Evolutionary conservation across 176 grass and related monocot species (phyloP).

Genomic region (Dactylis glomerata): DNA sequence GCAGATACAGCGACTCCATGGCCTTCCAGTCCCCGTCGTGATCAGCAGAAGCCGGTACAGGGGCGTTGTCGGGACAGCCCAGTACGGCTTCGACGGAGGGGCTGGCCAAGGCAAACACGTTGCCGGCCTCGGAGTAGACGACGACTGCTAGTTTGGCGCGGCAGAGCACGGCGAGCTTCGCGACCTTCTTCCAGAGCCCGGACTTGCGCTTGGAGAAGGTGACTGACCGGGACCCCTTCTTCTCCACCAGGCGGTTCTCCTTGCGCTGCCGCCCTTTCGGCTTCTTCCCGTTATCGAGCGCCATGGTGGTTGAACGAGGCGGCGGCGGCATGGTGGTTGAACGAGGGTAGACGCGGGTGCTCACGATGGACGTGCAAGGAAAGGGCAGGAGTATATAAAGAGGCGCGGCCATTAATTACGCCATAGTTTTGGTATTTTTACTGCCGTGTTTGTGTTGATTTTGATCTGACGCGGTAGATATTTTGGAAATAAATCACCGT

Average conservation of each 20-base stretch:
- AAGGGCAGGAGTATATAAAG: background rate
- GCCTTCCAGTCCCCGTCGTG: background rate
- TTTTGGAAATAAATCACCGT: too few relatives aligned
- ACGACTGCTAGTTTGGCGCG: constrained; percentile 44
- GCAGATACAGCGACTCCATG: background rate
- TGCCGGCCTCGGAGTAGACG: constrained; percentile 40
- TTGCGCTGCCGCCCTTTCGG: constrained; percentile 23
- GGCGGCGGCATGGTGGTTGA: background rate
- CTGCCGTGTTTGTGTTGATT: too few relatives aligned
- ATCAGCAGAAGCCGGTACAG: too few relatives aligned
- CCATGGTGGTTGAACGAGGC: background rate
- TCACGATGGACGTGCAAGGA: background rate
- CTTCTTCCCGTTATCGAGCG: background rate
- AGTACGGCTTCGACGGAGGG: constrained; percentile 1
- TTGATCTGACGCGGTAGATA: too few relatives aligned
- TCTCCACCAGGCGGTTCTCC: constrained; percentile 15
- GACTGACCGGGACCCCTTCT: constrained; percentile 1
- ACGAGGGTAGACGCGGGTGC: background rate
- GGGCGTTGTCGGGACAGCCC: background rate
- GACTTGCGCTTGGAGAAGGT: constrained; percentile 38
- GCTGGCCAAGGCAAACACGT: background rate
- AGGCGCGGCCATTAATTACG: too few relatives aligned
- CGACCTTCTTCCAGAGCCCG: constrained; percentile 58
- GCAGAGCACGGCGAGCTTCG: constrained; percentile 51
- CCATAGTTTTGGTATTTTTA: too few relatives aligned